Base-by-base conservation (phyloP, 2,329 filamentous ascomycete genomes). In the Phyllosticta citriasiana region DNA sequence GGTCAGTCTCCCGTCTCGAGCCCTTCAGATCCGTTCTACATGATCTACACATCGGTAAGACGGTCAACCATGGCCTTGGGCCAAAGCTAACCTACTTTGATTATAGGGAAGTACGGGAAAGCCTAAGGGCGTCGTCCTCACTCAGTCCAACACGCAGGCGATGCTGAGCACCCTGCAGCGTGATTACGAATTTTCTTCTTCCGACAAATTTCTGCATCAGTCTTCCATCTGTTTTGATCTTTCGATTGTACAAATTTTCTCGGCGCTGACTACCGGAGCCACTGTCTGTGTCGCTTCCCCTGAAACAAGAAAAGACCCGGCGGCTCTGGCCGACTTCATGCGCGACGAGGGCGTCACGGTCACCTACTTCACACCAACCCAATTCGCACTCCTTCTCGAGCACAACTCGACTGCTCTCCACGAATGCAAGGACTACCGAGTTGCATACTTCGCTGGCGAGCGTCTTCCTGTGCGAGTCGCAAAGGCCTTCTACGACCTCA, bases 161-260 rank as follows among this genome's bases (percentile, higher is more conserved):
- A 58, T 26, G 47, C 30, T 33, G 25, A 57, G 56, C 40, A 57
- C 35, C 10, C 56, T 51, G 35, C 47, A 57, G 4, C n/a, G 35
- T 6, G 47, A 51, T n/a, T 47, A 57, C 35, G 56, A 47, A 24
- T 51, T 57, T 24, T 57, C 56, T n/a, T 57, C 56, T 27, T 57
- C 50, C 33, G 57, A 53, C 25, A 55, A 19, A 10, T 47, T 53
- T 40, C 40, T 59, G 51, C 33, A 53, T 25, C 57, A 59, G 9
- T 53, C 50, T 12, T 59, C 57, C 6, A 26, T 35, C 50, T 74
- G 71, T 3, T 78, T 79, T 57, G 76, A 78, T 63, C 68, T 72
- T n/a, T 73, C 71, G 22, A 66, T 78, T 2, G 65, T 72, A 60
- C 77, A 79, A 62, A 72, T 76, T 3, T 73, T 78, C 55, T 68